phyloP scores from a whole-genome alignment of 768 basidiomycete genomes.

The Austroboletus eburneus region DNA sequence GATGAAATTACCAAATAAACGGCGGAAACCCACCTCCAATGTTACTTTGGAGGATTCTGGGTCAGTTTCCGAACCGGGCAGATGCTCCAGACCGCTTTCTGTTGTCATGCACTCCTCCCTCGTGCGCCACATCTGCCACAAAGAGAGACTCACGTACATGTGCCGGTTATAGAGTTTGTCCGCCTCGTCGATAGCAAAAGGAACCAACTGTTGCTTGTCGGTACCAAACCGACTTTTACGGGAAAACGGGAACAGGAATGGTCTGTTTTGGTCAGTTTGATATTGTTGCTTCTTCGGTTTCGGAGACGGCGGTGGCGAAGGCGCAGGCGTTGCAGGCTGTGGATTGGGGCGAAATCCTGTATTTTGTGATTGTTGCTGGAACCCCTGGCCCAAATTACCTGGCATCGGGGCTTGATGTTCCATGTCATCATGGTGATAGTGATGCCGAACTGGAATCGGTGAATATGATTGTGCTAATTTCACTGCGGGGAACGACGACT shows the following conservation, averaged over 20 bases:
- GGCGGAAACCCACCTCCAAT: slow-evolving; percentile 32
- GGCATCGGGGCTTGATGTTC: slow-evolving; percentile 47
- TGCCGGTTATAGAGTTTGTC: slow-evolving; percentile 86
- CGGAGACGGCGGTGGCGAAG: slow-evolving; percentile 76
- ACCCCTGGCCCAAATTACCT: slow-evolving; percentile 32
- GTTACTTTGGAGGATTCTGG: slow-evolving; percentile 49
- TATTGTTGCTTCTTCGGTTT: slow-evolving; percentile 99
- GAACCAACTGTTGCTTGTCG: slow-evolving; percentile 69
- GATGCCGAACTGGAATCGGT: slow-evolving; percentile 90
- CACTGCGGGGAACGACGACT: slow-evolving; percentile 40
- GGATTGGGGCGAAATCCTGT: slow-evolving; percentile 37
- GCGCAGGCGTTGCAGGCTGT: slow-evolving; percentile 86
- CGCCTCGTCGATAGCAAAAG: slow-evolving; percentile 94
- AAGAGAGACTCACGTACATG: slow-evolving; percentile 82
- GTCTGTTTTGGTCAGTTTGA: slow-evolving; percentile 91
- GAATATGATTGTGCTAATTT: slow-evolving; percentile 88
- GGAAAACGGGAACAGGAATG: slow-evolving; percentile 95
- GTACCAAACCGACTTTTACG: slow-evolving; percentile 45
- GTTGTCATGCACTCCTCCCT: slow-evolving; percentile 92
- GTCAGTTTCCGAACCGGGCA: slow-evolving; percentile 64
- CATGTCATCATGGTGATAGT: slow-evolving; percentile 83
- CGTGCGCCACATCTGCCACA: slow-evolving; percentile 94
- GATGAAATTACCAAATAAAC: background rate
- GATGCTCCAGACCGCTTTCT: slow-evolving; percentile 85
- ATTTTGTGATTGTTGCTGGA: slow-evolving; percentile 32